Percentiles rank a stretch among this genome's conserved stretches.
Conservation (phyloP, 768 basidiomycete genomes). For the Podaxis sp. region DNA sequence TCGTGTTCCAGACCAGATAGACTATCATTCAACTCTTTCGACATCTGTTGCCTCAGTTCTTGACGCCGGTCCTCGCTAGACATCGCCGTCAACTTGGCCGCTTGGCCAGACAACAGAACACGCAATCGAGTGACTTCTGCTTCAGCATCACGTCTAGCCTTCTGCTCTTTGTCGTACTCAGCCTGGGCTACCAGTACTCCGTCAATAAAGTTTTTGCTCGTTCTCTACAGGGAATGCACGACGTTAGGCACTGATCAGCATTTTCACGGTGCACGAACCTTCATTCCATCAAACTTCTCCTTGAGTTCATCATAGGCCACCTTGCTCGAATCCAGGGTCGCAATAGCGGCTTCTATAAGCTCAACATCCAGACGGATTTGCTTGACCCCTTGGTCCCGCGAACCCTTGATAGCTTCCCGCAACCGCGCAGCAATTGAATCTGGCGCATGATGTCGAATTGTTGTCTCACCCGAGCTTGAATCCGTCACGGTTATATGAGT, state of each 20-base stretch:
- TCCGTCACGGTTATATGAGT: not conserved
- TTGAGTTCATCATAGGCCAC: conserved; percentile 65
- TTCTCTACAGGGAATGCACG: conserved; percentile 52
- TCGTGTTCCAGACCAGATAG: conserved; percentile 81
- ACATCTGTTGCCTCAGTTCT: conserved; percentile 77
- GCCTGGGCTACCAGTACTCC: conserved; percentile 91
- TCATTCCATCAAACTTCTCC: conserved; percentile 79
- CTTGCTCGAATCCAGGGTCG: conserved; percentile 63
- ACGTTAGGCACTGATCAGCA: not conserved
- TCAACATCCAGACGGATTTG: conserved; percentile 72
- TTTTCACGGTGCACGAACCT: conserved; percentile 52
- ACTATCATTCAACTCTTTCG: conserved; percentile 75
- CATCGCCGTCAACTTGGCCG: conserved; percentile 81
- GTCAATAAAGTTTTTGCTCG: conserved; percentile 89
- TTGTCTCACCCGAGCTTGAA: not conserved
- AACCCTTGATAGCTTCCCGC: conserved; percentile 61
- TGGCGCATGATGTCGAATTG: conserved; percentile 34
- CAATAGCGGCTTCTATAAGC: conserved; percentile 70
- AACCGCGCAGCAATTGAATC: conserved; percentile 52
- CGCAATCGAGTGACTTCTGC: conserved; percentile 86
- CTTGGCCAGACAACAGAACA: conserved; percentile 87
- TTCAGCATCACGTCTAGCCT: conserved; percentile 86
- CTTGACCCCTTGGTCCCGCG: conserved; percentile 55
- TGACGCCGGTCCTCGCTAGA: conserved; percentile 75
- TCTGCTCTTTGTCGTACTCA: conserved; percentile 91